Conservation (phyloP, 1,139 yeast species). For the Blastobotrys illinoisensis region DNA sequence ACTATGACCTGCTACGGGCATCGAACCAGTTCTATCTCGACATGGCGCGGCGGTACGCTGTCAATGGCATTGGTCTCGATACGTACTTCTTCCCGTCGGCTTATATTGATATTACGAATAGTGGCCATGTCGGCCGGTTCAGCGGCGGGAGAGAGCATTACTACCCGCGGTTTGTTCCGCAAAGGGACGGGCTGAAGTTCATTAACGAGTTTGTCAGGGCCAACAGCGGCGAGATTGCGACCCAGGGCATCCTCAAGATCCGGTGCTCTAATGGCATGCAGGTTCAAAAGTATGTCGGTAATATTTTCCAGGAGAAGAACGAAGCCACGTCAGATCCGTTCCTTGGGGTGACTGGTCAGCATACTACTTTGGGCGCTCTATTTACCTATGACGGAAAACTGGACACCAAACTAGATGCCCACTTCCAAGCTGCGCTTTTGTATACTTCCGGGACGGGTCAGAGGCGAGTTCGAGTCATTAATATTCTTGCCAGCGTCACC, state of each 20-base stretch:
- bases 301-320: slow-evolving; percentile 32
- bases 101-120: slow-evolving; percentile 67
- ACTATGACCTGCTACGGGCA: slow-evolving; percentile 55
- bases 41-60: slow-evolving; percentile 53
- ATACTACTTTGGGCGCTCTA: slow-evolving; percentile 65
- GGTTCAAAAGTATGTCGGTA: slow-evolving; percentile 72
- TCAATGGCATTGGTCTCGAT: slow-evolving; percentile 68
- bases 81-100: slow-evolving; percentile 63
- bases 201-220: slow-evolving; percentile 50
- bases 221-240: slow-evolving; percentile 44
- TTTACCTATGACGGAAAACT: slow-evolving; percentile 75
- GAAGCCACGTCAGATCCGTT: slow-evolving; percentile 49
- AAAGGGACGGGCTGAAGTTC: slow-evolving; percentile 65
- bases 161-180: slow-evolving; percentile 63
- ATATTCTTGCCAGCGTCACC: slow-evolving; percentile 75
- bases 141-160: slow-evolving; percentile 70
- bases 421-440: slow-evolving; percentile 85
- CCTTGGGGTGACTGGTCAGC: slow-evolving; percentile 60
- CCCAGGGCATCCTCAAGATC: slow-evolving; percentile 76
- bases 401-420: slow-evolving; percentile 68
- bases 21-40: slow-evolving; percentile 59
- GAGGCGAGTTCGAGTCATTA: slow-evolving; percentile 79
- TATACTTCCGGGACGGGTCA: slow-evolving; percentile 74
- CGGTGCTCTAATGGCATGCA: slow-evolving; percentile 89
- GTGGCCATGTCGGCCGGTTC: slow-evolving; percentile 58